Evolutionary conservation across 768 basidiomycete genomes (phyloP), one percentile per base, ranked within the genome.

Genomic region (Naganishia vaughanmartiniae): DNA sequence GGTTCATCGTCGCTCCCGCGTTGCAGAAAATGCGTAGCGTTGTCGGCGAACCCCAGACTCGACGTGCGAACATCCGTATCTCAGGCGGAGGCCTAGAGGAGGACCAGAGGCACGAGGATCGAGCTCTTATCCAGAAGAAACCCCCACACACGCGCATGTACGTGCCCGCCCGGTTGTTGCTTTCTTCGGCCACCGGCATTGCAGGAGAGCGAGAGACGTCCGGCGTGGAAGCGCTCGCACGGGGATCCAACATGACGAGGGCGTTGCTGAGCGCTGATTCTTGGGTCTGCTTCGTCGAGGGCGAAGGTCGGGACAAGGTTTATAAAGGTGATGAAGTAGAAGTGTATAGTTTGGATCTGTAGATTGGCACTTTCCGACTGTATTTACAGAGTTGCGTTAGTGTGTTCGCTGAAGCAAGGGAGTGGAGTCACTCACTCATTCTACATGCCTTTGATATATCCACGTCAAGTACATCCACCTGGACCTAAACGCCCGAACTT

Each of bases 251-350:
- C 34, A 58, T 69, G 68, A 69, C 68, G 1, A 60, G 45, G 28
- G 68, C 57, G 19, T 34, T 69, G 46, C 26, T 57, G 21, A 33
- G 53, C 12, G 68, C 68, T n/a, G 48, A 69, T 58, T 48, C 56
- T 48, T 69, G 68, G 68, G 68, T 69, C 21, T 57, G 56, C 12
- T 69, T 69, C 19, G 45, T 9, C 7, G 68, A 69, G 36, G 68
- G 68, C n/a, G 58, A 69, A 26, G 68, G 39, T 15, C 10, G 39
- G 60, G 39, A 45, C 17, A 26, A 45, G 39, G 42, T 63, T 9
- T 63, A 45, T 45, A 24, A 63, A 42, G 60, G 60, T 3, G 60
- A 63, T 45, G n/a, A 26, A 30, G 60, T 63, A 3, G 60, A 63
- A 42, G 39, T 63, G 39, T 63, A 45, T 45, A 24, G 60, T 9